Evolutionary conservation across 1,284 basidiomycete species (phyloP).

Genomic region (Tremellales sp.): DNA sequence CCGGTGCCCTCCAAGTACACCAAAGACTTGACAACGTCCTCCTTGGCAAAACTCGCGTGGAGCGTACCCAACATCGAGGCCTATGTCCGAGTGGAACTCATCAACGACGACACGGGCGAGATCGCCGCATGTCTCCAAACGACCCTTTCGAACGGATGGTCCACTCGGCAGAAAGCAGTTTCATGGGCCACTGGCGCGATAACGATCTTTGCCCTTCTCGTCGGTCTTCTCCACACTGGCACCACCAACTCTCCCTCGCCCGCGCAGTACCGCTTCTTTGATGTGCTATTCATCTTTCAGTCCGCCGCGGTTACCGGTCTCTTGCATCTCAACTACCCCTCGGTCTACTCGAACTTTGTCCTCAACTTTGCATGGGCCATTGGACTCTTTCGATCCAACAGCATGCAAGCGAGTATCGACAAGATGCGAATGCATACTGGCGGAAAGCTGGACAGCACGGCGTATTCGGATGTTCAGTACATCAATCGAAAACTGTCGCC

Average conservation of each 20-base stretch:
- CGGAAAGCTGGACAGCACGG: conserved; percentile 62
- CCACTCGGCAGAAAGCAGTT: conserved; percentile 67
- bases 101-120: conserved; percentile 61
- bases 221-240: conserved; percentile 64
- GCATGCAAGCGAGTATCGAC: conserved; percentile 74
- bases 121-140: conserved; percentile 86
- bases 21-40: too few relatives aligned
- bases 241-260: conserved; percentile 48
- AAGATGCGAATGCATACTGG: conserved; percentile 77
- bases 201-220: conserved; percentile 63
- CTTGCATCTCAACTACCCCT: conserved; percentile 81
- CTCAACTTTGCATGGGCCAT: conserved; percentile 87
- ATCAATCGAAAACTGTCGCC: conserved; percentile 76
- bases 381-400: conserved; percentile 66
- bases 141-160: conserved; percentile 86
- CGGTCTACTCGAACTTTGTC: conserved; percentile 71
- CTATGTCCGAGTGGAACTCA: conserved; percentile 74
- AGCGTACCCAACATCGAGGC: conserved; percentile 88
- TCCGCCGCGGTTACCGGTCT: conserved; percentile 70
- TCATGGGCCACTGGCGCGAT: conserved; percentile 72
- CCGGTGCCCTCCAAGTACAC: conserved; percentile 59
- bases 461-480: conserved; percentile 57
- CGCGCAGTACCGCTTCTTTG: conserved; percentile 62
- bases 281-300: conserved; percentile 78
- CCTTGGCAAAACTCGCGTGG: conserved; percentile 77